These are phyloP conservation scores for Daedaleopsis sinensis DNA, from an alignment of 768 basidiomycete species.

Conservation along the genomic window DNA sequence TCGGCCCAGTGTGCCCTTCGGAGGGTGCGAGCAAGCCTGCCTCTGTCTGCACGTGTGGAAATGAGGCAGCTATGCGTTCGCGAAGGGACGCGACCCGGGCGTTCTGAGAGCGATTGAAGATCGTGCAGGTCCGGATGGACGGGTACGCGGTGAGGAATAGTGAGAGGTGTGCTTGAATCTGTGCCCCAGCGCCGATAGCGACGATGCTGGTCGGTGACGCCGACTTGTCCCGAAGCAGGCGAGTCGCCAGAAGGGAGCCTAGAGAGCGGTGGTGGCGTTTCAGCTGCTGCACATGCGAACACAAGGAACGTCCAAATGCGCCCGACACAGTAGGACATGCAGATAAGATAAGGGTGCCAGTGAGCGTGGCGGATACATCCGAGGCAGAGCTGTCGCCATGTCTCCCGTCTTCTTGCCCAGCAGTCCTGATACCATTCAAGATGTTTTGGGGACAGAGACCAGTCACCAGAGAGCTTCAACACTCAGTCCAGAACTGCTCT, in stretches of 20 bases:
- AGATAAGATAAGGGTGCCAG: background rate
- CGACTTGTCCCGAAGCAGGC: conserved; percentile 45
- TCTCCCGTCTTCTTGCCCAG: no score
- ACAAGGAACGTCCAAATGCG: background rate
- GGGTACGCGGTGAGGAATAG: conserved; percentile 62
- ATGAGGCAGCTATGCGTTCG: conserved; percentile 28
- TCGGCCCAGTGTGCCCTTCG: conserved; percentile 12
- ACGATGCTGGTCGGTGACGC: conserved; percentile 48
- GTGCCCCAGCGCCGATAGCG: conserved; percentile 75
- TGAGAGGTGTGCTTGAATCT: conserved; percentile 65
- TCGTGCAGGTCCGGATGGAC: conserved; percentile 52
- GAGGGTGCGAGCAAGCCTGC: conserved; percentile 12
- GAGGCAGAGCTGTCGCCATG: no score
- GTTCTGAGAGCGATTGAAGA: conserved; percentile 65
- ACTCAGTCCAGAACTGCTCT: no score
- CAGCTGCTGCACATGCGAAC: background rate
- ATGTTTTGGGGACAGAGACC: no score
- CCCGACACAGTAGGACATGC: background rate
- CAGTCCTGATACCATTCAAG: no score
- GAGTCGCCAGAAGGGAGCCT: conserved; percentile 74
- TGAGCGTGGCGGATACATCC: no score
- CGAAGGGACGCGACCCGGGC: conserved; percentile 47
- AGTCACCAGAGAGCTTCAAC: no score
- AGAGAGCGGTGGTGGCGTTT: background rate
- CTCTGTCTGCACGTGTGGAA: conserved; percentile 28